Evolutionary conservation across 306 rosid genomes (phyloP), one percentile per base, ranked within the genome.

Genomic region (Vigna nakashimae): DNA sequence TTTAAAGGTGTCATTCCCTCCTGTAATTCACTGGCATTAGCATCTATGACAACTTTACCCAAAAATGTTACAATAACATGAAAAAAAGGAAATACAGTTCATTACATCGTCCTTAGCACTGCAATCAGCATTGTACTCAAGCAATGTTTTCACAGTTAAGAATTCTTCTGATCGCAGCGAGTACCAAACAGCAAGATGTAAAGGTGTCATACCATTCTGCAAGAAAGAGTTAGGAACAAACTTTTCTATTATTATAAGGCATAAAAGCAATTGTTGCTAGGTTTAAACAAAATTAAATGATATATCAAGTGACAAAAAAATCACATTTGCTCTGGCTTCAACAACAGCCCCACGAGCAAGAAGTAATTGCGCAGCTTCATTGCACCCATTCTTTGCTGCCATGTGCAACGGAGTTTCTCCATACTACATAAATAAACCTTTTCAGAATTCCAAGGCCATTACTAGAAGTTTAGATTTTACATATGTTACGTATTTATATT

Each of bases 191-290:
- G 99, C 97, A 80, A 96, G 93, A 86, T 96, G 99, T 82, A 96
- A 83, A 26, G 98, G 99, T 34, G 99, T 91, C 99, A 93, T 93
- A 22, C 99, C 98, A 82, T 96, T 96, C 99, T 96, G 89, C 87
- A 85, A 50, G 77, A 40, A 83, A 24, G 84, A 79, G 38, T 50
- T n/a, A 20, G 26, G 55, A 34, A 77, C 45, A 84, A 69, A 58
- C 65, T 40, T 77, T 73, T 63, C 75, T 73, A 53, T 14, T 51
- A 87, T 76, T 70, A 67, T 13, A 32, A 20, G 22, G 22, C 22
- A 20, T 20, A 20, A 20, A 69, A 78, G 62, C 24, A 56, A 68
- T 57, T 51, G 42, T 18, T 17, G 71, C 20, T 67, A 30, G 73
- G 42, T 45, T 74, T n/a, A 58, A 80, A 76, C 79, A 74, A 50